phyloP scores from a whole-genome alignment of 106 monocot genomes.

The Vanilla planifolia region DNA sequence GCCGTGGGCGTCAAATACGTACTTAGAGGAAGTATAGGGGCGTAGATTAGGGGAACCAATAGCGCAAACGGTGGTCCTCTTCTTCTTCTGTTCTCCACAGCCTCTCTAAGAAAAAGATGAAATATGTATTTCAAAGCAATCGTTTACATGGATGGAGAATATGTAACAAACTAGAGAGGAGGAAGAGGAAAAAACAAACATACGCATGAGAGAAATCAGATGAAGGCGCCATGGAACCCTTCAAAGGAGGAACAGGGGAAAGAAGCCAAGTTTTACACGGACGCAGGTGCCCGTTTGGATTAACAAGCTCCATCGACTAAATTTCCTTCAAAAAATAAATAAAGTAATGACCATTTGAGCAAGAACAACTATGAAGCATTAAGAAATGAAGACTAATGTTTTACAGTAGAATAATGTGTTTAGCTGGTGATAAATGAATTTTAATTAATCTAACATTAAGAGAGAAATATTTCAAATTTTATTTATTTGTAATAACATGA shows the following conservation, averaged over 20 bases:
- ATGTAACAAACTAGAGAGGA: neutral
- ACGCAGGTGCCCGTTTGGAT: too few relatives aligned
- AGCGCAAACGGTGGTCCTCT: constrained; percentile 41
- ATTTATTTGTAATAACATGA: too few relatives aligned
- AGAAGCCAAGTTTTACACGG: neutral
- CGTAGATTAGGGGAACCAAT: constrained; percentile 81
- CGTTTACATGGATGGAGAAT: neutral
- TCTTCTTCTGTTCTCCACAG: constrained; percentile 22
- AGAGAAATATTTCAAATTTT: too few relatives aligned
- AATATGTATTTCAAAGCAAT: neutral
- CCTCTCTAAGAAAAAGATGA: constrained; percentile 15
- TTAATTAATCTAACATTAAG: too few relatives aligned
- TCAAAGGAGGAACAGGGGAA: neutral
- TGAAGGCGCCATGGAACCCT: constrained; percentile 19
- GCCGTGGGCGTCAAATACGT: constrained; percentile 10
- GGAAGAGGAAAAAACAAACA: neutral
- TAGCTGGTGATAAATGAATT: too few relatives aligned
- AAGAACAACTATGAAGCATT: too few relatives aligned
- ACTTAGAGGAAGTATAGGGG: constrained; percentile 83
- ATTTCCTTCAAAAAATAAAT: too few relatives aligned
- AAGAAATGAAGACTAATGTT: too few relatives aligned
- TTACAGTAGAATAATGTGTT: too few relatives aligned
- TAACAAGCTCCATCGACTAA: too few relatives aligned
- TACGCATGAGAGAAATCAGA: constrained; percentile 31
- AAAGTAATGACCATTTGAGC: too few relatives aligned